These are phyloP conservation scores for Colletotrichum orbiculare DNA, from an alignment of 2,329 filamentous ascomycete species.

Conservation along the genomic window DNA sequence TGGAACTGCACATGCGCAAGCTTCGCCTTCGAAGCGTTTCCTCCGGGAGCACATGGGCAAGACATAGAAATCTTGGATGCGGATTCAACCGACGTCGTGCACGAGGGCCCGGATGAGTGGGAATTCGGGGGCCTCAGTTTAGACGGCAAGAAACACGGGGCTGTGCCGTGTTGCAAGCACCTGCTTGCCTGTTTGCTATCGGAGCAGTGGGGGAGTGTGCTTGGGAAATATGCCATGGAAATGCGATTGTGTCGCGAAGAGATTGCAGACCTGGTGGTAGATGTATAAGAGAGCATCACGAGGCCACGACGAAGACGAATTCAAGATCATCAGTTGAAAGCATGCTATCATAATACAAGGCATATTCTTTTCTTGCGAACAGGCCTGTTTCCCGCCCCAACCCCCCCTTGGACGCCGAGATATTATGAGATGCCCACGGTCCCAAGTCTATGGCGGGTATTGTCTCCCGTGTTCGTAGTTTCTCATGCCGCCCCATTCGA, in stretches of 20 bases:
- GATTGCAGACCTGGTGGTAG: slow-evolving; percentile 75
- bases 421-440: slow-evolving; percentile 36
- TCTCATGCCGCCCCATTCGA: slow-evolving; percentile 12
- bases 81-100: slow-evolving; percentile 17
- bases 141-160: slow-evolving; percentile 45
- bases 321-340: slow-evolving; percentile 26
- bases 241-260: slow-evolving; percentile 70
- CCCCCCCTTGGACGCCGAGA: slow-evolving; percentile 34
- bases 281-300: slow-evolving; percentile 43
- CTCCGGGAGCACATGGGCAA: slow-evolving; percentile 41
- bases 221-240: slow-evolving; percentile 68
- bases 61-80: slow-evolving; percentile 33
- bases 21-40: slow-evolving; percentile 81
- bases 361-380: slow-evolving; percentile 32
- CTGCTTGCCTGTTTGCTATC: slow-evolving; percentile 84
- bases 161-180: slow-evolving; percentile 83
- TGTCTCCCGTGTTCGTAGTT: slow-evolving; percentile 23
- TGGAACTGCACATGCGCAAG: slow-evolving; percentile 94
- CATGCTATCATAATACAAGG: slow-evolving; percentile 37
- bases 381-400: slow-evolving; percentile 25
- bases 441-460: slow-evolving; percentile 36
- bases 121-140: slow-evolving; percentile 63
- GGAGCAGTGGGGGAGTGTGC: slow-evolving; percentile 69
- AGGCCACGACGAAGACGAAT: not conserved
- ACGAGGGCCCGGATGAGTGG: slow-evolving; percentile 40